Percentiles rank a stretch among this genome's conserved stretches.
Conservation (phyloP, 306 rosid species). For the Quercus ilex region DNA sequence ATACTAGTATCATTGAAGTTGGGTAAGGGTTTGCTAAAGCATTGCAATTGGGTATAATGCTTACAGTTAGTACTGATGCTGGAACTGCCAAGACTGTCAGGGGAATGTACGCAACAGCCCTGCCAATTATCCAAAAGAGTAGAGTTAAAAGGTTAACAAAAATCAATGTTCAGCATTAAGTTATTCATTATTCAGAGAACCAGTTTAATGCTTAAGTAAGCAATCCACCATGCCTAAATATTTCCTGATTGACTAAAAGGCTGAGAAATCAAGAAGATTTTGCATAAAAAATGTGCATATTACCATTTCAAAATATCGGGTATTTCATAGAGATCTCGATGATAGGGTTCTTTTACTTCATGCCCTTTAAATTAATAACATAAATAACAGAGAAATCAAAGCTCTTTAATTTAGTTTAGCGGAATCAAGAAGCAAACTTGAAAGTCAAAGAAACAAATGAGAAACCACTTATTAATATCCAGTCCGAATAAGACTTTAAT, state of each 20-base stretch:
- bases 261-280: background rate
- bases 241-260: background rate
- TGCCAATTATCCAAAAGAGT: slow-evolving; percentile 32
- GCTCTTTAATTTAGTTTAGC: background rate
- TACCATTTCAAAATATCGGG: background rate
- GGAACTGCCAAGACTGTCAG: slow-evolving; percentile 89
- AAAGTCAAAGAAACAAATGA: background rate
- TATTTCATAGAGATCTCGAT: background rate
- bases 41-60: background rate
- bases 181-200: background rate
- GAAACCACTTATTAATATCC: background rate
- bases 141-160: background rate
- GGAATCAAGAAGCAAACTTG: background rate
- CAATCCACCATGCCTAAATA: background rate
- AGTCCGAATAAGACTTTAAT: background rate
- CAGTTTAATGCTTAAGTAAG: background rate
- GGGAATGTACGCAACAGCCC: slow-evolving; percentile 83
- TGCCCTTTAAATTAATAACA: background rate
- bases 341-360: background rate
- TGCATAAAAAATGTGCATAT: background rate
- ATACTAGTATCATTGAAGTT: background rate
- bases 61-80: slow-evolving; percentile 83
- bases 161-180: background rate
- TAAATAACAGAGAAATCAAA: background rate
- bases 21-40: background rate